Evolutionary conservation across 495 filamentous ascomycete species (phyloP).

Genomic region (Tirmania nivea): DNA sequence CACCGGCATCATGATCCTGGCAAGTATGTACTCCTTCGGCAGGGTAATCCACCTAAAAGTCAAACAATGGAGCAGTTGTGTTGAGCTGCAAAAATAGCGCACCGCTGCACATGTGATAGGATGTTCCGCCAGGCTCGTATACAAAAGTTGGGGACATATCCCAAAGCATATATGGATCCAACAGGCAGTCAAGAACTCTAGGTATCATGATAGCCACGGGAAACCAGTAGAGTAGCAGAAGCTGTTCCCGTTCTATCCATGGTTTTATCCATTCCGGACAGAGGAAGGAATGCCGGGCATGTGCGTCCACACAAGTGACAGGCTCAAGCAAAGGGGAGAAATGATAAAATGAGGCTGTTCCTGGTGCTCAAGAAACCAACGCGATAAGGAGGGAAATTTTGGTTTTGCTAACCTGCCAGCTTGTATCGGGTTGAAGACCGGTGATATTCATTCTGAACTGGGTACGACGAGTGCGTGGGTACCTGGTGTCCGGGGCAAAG

Average conservation of each 20-base stretch:
- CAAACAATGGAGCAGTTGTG: neutral
- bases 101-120: neutral
- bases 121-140: neutral
- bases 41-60: too few species aligned
- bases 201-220: neutral
- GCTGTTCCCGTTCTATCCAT: neutral
- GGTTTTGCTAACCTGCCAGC: conserved; percentile 92
- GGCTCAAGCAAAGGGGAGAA: neutral
- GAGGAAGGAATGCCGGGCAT: neutral
- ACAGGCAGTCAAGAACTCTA: neutral
- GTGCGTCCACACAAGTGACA: neutral
- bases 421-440: conserved; percentile 92
- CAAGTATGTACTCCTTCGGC: too few species aligned
- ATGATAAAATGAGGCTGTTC: neutral
- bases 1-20: too few species aligned
- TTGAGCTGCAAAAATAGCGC: neutral
- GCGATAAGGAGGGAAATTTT: conserved; percentile 35
- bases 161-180: neutral
- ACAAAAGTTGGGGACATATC: neutral
- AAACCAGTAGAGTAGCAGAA: neutral
- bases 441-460: conserved; percentile 90
- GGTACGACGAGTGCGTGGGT: conserved; percentile 83
- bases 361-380: neutral
- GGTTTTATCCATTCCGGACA: neutral
- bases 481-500: conserved; percentile 48